Base-by-base conservation (phyloP, 2,329 filamentous ascomycete genomes). In the Dactylellina leptospora region DNA sequence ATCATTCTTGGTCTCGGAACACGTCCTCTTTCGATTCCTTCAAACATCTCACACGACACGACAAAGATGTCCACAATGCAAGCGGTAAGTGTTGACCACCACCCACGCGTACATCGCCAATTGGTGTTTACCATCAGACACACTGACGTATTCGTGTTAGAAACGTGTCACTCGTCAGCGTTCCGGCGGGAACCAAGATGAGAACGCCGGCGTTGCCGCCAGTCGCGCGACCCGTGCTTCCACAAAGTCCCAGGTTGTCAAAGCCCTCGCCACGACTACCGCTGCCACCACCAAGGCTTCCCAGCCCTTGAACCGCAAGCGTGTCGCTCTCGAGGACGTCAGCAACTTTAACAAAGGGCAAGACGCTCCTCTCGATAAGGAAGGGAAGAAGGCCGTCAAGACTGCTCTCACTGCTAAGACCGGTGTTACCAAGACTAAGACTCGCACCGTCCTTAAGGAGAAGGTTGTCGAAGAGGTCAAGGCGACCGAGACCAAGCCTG, bases 281-380 rank as follows among this genome's bases (percentile, higher is more conserved):
- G 59, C 68, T 40, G 11, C 50, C 22, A 61, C 64, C 82, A n/a
- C n/a, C n/a, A 91, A 88, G 80, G 81, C 87, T 13, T 81, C 84
- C 25, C 80, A 51, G 79, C 81, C 73, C 83, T 77, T 80, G 84
- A 50, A 84, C 83, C 86, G 90, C 78, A 95, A 90, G 83, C 91
- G 95, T 78, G 86, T 90, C 77, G 93, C 91, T 51, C 85, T 99
- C 36, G 92, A 91, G 68, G 95, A 99, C 83, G 90, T 97, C 76
- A 97, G 92, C 86, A 99, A 99, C 82, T 90, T 96, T 74, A 87
- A 87, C 77, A 97, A 97, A 81, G 85, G 90, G 91, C 59, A 84
- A 81, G 82, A 81, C 66, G 81, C 80, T 77, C 63, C 77, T 75
- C 78, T 84, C 74, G 90, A 91, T 62, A 86, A 85, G 76, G 96